Base-by-base conservation (phyloP, 2,329 filamentous ascomycete genomes). In the Phialophora expanda region DNA sequence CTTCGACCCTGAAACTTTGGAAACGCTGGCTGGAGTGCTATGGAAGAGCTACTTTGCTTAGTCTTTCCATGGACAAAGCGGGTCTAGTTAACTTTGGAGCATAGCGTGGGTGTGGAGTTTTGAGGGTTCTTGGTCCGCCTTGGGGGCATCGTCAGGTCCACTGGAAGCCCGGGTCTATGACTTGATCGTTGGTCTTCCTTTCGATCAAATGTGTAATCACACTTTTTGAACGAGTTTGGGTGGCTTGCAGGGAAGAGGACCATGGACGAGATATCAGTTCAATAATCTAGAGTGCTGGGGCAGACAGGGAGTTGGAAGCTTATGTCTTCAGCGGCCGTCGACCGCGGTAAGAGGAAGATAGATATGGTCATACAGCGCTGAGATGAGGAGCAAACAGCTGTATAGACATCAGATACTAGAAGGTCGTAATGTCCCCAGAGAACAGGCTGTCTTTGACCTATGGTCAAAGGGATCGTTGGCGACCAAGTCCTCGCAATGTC, bases 1-100 rank as follows among this genome's bases (percentile, higher is more conserved):
- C 38, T 99, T 99, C 76, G 93, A 93, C 28, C 82, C 90, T 32
- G 95, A 98, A 73, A 94, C 99, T 75, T 83, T 99, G 11, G 95
- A 98, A 78, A 94, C 98, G 75, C 79, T 99, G 66, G 93, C 97
- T 74, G 95, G 95, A 60, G 96, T 99, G 56, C 82, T 99, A 60
- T 99, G 95, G 95, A 99, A 99, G 89, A 98, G 94, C 78, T 99
- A 99, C 77, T 99, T 99, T 82, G 96, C 93, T 48, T 97, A 68
- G 51, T 24, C 38, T 44, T 26, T 53, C 38, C 34, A 24, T 38
- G 22, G 30, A 26, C 2, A 14, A 48, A 22, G 20, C 17, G 28
- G 9, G 11, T 28, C 28, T 34, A n/a, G n/a, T n/a, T 44, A 4
- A 20, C 17, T 30, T 22, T 12, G 20, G 56, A 24, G 63, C 66